A percentile compares a stretch with the other conserved stretches of the same genome.
phyloP scores from a whole-genome alignment of 139 green algal genomes.

The Chlamydomonas sp. region DNA sequence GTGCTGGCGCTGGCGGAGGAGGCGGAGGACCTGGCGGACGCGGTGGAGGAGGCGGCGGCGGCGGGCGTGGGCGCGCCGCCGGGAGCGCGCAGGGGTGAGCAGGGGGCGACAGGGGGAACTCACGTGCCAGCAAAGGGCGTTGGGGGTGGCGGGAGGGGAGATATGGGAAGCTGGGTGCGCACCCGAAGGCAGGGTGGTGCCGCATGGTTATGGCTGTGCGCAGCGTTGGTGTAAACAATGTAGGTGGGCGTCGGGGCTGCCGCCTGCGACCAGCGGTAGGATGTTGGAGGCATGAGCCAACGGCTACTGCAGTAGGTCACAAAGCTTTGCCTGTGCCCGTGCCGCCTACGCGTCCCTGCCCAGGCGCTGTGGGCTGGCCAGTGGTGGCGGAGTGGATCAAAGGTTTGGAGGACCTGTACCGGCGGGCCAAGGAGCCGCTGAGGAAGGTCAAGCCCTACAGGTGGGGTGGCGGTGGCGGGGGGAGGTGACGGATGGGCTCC shows the following conservation, averaged over 20 bases:
- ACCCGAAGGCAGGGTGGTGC: neutral
- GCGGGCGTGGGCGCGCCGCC: neutral
- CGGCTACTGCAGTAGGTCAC: no score
- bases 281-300: no score
- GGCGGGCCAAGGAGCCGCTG: conserved; percentile 6
- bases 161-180: neutral
- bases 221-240: no score
- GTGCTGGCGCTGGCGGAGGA: conserved; percentile 3
- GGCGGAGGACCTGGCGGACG: conserved; percentile 1
- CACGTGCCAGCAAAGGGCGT: no score
- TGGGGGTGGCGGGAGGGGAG: no score
- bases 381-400: neutral
- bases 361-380: neutral
- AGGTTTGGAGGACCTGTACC: conserved; percentile 11
- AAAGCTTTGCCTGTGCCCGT: no score
- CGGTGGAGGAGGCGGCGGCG: neutral
- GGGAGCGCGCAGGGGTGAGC: no score
- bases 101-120: no score
- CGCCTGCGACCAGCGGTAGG: no score
- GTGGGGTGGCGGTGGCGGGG: neutral
- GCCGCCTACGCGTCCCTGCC: no score
- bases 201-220: no score
- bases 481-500: neutral
- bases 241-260: no score
- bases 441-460: conserved; percentile 6